Percentiles rank a stretch among this genome's conserved stretches.
Evolutionary conservation across 225 moss, liverwort and hornwort species (phyloP).

Genomic region (Takakia lepidozioides): DNA sequence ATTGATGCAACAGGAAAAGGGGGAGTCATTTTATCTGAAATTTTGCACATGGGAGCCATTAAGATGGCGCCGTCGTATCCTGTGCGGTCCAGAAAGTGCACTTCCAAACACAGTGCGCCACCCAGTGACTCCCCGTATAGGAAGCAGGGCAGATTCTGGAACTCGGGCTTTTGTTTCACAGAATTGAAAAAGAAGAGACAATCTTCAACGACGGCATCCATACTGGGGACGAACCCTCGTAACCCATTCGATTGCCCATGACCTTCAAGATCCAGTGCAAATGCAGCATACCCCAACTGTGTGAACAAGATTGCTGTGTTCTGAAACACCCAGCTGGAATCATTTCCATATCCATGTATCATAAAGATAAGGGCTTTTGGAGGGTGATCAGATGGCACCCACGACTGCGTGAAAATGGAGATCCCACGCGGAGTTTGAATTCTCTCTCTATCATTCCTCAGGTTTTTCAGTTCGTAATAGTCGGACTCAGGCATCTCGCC

Average conservation of each 20-base stretch:
- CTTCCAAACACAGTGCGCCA: constrained; percentile 69
- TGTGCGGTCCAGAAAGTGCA: constrained; percentile 63
- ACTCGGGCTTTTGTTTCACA: constrained; percentile 35
- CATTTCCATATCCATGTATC: constrained; percentile 94
- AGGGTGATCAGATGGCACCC: constrained; percentile 40
- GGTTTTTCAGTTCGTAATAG: constrained; percentile 42
- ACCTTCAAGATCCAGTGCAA: constrained; percentile 70
- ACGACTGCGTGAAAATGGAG: constrained; percentile 65
- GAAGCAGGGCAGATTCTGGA: constrained; percentile 40
- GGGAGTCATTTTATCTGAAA: constrained; percentile 81
- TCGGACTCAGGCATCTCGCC: constrained; percentile 62
- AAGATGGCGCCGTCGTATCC: constrained; percentile 78
- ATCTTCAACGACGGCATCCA: constrained; percentile 36
- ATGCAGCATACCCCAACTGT: constrained; percentile 74
- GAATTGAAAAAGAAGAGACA: constrained; percentile 51
- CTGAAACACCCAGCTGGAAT: constrained; percentile 82
- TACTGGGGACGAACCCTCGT: constrained; percentile 47
- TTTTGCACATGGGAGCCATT: constrained; percentile 93
- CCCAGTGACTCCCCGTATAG: constrained; percentile 89
- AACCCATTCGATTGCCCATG: constrained; percentile 81
- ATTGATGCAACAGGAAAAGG: constrained; percentile 57
- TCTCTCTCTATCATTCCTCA: constrained; percentile 34
- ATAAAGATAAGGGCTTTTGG: constrained; percentile 74
- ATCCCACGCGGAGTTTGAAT: constrained; percentile 53
- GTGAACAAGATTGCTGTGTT: constrained; percentile 76